Base-by-base conservation (phyloP, 2,329 filamentous ascomycete species). In the Colletotrichum destructivum region DNA sequence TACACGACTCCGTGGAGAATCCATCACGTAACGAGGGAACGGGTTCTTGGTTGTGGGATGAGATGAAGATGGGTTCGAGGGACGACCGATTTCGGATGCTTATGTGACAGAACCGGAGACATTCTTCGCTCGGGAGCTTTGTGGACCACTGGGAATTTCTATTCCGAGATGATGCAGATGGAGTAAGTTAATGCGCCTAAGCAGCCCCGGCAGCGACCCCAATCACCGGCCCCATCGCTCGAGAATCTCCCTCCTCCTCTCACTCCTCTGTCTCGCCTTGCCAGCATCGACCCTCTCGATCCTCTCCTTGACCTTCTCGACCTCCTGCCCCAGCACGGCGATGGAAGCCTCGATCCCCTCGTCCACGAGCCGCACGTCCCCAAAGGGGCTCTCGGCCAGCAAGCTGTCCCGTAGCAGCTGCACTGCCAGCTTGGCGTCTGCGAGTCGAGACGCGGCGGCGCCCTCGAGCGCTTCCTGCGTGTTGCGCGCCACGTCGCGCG, bases 271-370 rank as follows among this genome's bases (percentile, higher is more conserved):
- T 35, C 78, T 75, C 6, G 82, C 76, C 44, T 78, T 80, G 55
- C 80, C 81, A 7, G 82, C 74, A 63, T 86, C 81, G 0, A 85
- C 77, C 15, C 74, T 77, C 4, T 79, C 79, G 31, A 89, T 74
- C 62, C 81, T 82, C 38, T 79, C 79, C 56, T 77, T 79, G 0
- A 85, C 78, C 66, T 82, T 82, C 2, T 80, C 80, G 56, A 87
- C 80, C 77, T 88, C 87, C 61, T 84, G 81, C 1, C 78, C 77
- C 64, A 89, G 74, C 13, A 88, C 81, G 0, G 78, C 77, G n/a
- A 90, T 85, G 2, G 85, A 86, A 2, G 78, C 81, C 66, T 88
- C 85, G 47, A 89, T 85, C 38, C 88, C 87, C 0, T 85, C 83
- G 74, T 91, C 89, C 7, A 85, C 79, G 7, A 91, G 82, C 52